A percentile compares a stretch with the other conserved stretches of the same genome.
Evolutionary conservation across 192 early-diverging fungal species (phyloP).

Genomic region (Coemansia sp.): DNA sequence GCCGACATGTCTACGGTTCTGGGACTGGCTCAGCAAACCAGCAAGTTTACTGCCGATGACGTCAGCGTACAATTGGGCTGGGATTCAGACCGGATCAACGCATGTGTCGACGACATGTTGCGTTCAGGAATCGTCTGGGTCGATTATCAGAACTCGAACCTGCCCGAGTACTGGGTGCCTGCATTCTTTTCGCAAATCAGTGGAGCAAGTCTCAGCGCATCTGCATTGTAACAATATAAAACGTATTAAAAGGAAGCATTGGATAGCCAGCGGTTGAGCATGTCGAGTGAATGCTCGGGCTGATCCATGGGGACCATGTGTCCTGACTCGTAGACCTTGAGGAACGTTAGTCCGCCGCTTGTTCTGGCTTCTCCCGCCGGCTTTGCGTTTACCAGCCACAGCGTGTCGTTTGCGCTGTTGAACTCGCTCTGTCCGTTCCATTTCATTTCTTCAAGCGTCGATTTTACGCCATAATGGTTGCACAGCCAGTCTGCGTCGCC

Average conservation of each 20-base stretch:
- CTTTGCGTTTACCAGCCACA: constrained; percentile 66
- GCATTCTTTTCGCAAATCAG: constrained; percentile 42
- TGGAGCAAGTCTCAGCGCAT: constrained; percentile 14
- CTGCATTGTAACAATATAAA: background rate
- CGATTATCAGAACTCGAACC: constrained; percentile 15
- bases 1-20: constrained; percentile 73
- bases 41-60: constrained; percentile 39
- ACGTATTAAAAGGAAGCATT: no score
- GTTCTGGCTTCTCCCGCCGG: constrained; percentile 63
- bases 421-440: constrained; percentile 80
- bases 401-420: constrained; percentile 63
- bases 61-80: constrained; percentile 29
- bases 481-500: constrained; percentile 94
- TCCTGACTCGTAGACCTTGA: constrained; percentile 80
- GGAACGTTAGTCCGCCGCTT: constrained; percentile 71
- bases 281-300: constrained; percentile 70
- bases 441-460: constrained; percentile 71
- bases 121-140: constrained; percentile 46
- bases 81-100: constrained; percentile 31
- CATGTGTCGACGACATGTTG: constrained; percentile 52
- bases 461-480: constrained; percentile 84
- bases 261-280: constrained; percentile 80
- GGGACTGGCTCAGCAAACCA: constrained; percentile 63
- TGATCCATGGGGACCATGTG: constrained; percentile 92
- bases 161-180: constrained; percentile 47